Evolutionary conservation across 495 filamentous ascomycete genomes (phyloP), one percentile per base, ranked within the genome.

Genomic region (Stereocaulon alpinum): DNA sequence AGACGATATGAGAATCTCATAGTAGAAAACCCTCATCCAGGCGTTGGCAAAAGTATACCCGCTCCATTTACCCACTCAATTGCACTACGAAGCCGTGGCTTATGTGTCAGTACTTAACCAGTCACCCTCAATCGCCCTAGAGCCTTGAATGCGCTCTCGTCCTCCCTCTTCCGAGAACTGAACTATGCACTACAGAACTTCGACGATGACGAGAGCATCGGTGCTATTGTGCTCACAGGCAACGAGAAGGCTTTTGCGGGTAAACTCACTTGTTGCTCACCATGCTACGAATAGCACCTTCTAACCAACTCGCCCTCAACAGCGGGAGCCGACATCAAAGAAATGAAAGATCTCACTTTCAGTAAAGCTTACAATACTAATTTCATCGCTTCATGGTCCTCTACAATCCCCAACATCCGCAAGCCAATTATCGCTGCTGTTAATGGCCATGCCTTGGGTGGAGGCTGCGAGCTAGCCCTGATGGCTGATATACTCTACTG

Each of bases 291-390:
- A 24, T 58, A 37, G 40, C 56, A 24, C 10, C 45, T 55, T 37
- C 60, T 40, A 67, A 59, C 15, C 44, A 6, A 4, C 22, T 32
- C 42, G 40, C 5, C 48, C 22, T 20, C 37, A 5, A 57, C 55
- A 78, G 93, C 93, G 61, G 93, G 93, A 58, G 93, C 93, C 59
- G 93, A 98, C 74, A 98, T 98, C 74, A 96, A 96, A 73, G 93
- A 98, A 76, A 98, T 98, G 93, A 84, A 87, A 42, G 81, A 88
- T 53, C 81, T 95, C 4, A 91, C 83, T 66, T 98, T 97, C 77
- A 79, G 84, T 54, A 69, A 82, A 55, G 93, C 93, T 49, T 96
- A 93, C 79, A 85, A 78, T 22, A 79, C 70, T 61, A 87, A 92
- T 71, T 97, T 97, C 74, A 96, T 97, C 74, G 87, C 93, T 68